Base-by-base conservation (phyloP, 2,329 filamentous ascomycete species). In the Drechslerella coelobrocha region DNA sequence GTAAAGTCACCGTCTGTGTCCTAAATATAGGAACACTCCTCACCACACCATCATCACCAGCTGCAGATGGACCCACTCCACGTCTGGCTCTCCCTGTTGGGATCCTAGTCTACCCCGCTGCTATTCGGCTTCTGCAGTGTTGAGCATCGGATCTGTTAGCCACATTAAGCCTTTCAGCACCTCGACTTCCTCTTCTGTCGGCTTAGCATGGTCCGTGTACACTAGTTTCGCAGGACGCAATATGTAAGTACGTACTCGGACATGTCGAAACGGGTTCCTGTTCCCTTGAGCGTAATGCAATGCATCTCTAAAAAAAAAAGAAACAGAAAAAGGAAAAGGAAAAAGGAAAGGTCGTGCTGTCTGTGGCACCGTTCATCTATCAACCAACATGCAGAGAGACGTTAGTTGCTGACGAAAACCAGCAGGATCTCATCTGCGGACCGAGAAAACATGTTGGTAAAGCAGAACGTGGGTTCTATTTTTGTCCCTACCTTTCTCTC, bases 401-500 rank as follows among this genome's bases (percentile, higher is more conserved):
- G n/a, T n/a, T n/a, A n/a, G n/a, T n/a, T 68, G 63, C 63, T 68
- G 63, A 68, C 63, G 52, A 57, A 51, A 69, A 61, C 51, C 34
- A 52, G 48, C 41, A 39, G 56, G 47, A 61, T 54, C 57, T 29
- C 48, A 31, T 12, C 65, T 59, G 65, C 57, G 56, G 57, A 52
- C 52, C n/a, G 31, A 57, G 41, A 53, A 27, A 31, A 37, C 24
- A 41, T 19, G 4, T 9, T 17, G 41, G 19, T 45, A 17, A 17
- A 24, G 55, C 57, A 51, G 27, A 69, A 57, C 65, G 65, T 69
- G 65, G 56, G 56, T 69, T 69, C 65, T 69, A 69, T 69, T 69
- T 69, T 69, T 45, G n/a, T 6, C 26, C 26, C 31, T 37, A 14
- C 19, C 14, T 27, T n/a, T 19, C 21, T 23, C 27, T 14, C 41